phyloP scores from a whole-genome alignment of 148 eudicot species.

The Rhododendron ovatum region DNA sequence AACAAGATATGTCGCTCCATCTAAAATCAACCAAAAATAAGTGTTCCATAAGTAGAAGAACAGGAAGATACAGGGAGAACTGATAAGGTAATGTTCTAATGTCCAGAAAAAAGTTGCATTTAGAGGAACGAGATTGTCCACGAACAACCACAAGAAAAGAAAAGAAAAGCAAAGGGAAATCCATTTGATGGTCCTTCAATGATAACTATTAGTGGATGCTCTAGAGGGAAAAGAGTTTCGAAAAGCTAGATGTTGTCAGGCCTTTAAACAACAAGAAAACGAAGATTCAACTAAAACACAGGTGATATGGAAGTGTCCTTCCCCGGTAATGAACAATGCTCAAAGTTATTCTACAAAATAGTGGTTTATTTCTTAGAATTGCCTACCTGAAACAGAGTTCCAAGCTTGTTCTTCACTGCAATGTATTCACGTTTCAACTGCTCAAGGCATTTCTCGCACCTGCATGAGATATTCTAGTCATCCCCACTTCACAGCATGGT shows the following conservation, averaged over 20 bases:
- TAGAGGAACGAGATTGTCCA: not conserved
- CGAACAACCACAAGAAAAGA: not conserved
- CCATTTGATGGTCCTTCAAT: not conserved
- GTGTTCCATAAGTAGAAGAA: not conserved
- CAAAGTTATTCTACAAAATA: not conserved
- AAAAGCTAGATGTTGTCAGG: not conserved
- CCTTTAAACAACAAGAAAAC: not conserved
- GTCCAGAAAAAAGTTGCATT: not conserved
- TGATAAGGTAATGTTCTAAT: not conserved
- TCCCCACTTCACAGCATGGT: not conserved
- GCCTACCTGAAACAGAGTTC: constrained; percentile 23
- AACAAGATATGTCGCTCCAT: constrained; percentile 36
- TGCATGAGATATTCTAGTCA: constrained; percentile 6
- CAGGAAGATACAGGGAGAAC: not conserved
- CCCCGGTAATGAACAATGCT: not conserved
- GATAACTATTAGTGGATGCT: not conserved
- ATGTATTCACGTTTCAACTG: constrained; percentile 10
- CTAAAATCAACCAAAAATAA: constrained; percentile 15
- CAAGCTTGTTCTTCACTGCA: constrained; percentile 16
- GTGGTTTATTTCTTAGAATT: not conserved
- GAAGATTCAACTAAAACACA: not conserved
- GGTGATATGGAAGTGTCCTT: not conserved
- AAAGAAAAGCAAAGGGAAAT: not conserved
- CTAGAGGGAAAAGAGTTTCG: not conserved
- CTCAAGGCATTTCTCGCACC: constrained; percentile 19